Evolutionary conservation across 176 grass and related monocot genomes (phyloP).

Genomic region (Hordeum marinum): DNA sequence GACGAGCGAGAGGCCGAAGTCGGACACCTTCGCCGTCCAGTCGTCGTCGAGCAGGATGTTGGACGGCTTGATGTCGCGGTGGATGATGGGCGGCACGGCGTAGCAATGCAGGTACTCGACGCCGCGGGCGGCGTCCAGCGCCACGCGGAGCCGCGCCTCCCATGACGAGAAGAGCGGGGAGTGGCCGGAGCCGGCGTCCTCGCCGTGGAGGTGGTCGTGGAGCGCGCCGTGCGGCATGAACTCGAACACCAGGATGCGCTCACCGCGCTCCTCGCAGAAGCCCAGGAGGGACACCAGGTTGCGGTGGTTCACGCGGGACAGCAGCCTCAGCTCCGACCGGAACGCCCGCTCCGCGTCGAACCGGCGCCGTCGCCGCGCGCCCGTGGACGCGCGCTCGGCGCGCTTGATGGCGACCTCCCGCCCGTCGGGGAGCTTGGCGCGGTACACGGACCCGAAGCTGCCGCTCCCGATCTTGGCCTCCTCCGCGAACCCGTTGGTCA

Average conservation of each 20-base stretch:
- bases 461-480: constrained; percentile 63
- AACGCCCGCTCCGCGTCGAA: constrained; percentile 65
- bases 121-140: constrained; percentile 83
- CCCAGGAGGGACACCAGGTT: constrained; percentile 78
- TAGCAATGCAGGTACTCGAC: constrained; percentile 96
- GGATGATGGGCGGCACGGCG: constrained; percentile 87
- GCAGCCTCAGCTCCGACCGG: constrained; percentile 60
- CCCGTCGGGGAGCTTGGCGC: constrained; percentile 60
- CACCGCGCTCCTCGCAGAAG: constrained; percentile 67
- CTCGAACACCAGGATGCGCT: constrained; percentile 79
- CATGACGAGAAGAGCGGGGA: constrained; percentile 75
- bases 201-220: constrained; percentile 75
- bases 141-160: constrained; percentile 59
- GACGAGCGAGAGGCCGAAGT: constrained; percentile 82
- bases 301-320: constrained; percentile 81
- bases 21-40: constrained; percentile 93
- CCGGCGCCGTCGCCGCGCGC: not conserved
- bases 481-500: constrained; percentile 57
- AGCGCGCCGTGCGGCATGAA: constrained; percentile 80
- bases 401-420: constrained; percentile 73
- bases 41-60: constrained; percentile 85
- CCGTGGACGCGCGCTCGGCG: constrained; percentile 24
- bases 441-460: constrained; percentile 85
- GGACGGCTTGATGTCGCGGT: constrained; percentile 92
- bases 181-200: not conserved